Evolutionary conservation across 2,329 filamentous ascomycete species (phyloP).

Genomic region (Ilyonectria robusta): DNA sequence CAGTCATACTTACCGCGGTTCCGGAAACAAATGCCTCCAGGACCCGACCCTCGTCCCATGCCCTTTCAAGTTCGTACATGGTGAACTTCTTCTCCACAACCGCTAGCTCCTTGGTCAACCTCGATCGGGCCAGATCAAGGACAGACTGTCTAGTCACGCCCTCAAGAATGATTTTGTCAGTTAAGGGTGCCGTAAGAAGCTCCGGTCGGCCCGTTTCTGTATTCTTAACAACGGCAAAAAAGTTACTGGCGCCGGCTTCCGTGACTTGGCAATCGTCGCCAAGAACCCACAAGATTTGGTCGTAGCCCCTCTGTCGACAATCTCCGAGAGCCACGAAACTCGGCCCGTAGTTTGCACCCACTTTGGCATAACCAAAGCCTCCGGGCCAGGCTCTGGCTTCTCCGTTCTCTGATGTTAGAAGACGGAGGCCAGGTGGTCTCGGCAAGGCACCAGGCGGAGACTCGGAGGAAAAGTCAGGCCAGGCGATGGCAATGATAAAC

Average conservation of each 20-base stretch:
- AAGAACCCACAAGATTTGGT: slow-evolving; percentile 75
- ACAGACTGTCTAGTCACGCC: slow-evolving; percentile 77
- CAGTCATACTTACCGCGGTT: slow-evolving; percentile 67
- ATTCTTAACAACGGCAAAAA: slow-evolving; percentile 73
- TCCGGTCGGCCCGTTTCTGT: slow-evolving; percentile 64
- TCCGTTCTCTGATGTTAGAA: slow-evolving; percentile 22
- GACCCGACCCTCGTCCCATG: slow-evolving; percentile 70
- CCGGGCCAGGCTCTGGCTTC: slow-evolving; percentile 50
- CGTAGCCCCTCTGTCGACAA: slow-evolving; percentile 27
- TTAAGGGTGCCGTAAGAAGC: slow-evolving; percentile 76
- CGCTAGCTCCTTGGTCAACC: background rate
- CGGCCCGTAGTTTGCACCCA: slow-evolving; percentile 38
- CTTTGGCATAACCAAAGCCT: slow-evolving; percentile 43
- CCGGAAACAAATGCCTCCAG: slow-evolving; percentile 77
- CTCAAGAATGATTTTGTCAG: slow-evolving; percentile 72
- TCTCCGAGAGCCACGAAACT: slow-evolving; percentile 25
- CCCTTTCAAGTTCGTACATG: slow-evolving; percentile 71
- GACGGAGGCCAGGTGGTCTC: slow-evolving; percentile 9
- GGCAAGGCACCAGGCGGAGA: slow-evolving; percentile 8
- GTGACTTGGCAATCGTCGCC: slow-evolving; percentile 64
- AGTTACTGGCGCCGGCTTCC: slow-evolving; percentile 70
- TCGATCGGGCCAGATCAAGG: slow-evolving; percentile 66
- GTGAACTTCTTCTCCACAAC: slow-evolving; percentile 67
- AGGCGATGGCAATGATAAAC: slow-evolving; percentile 8
- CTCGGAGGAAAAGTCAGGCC: slow-evolving; percentile 17